Base-by-base conservation (phyloP, 805 yeast species). In the Myxozyma geophila region DNA sequence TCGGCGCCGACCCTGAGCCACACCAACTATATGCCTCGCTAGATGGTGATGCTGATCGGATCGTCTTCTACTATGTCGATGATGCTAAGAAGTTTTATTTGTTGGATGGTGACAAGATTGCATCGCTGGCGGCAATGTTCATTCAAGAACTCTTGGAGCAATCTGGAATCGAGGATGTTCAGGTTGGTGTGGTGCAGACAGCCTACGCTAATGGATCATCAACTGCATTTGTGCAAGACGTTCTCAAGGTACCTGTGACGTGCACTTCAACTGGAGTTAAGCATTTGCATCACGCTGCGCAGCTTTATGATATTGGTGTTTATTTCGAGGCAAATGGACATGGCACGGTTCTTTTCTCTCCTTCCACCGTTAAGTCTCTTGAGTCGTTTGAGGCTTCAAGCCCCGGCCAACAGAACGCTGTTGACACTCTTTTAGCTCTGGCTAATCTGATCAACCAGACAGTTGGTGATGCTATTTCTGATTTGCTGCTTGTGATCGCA, bases 261-360 rank as follows among this genome's bases (percentile, higher is more conserved):
- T 90, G 93, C 75, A 90, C 98, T 0, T 88, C 96, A 49, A 95
- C 99, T 1, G 99, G 99, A 46, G 99, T 95, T 41, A 95, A 95
- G 76, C 96, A 95, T 77, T 80, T 95, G 67, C 99, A 95, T 74
- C 98, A 93, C 73, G 96, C 92, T 56, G 95, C 96, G 0, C 85
- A 83, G 64, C 51, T 53, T 28, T 95, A 84, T 73, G 98, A 92
- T 72, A 82, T 93, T 66, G 99, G 99, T 33, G 87, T 95, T 15
- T 95, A 95, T 77, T 95, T 95, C 71, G 99, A 95, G 79, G 99
- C 99, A 59, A 95, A 95, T 74, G 99, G 99, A n/a, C 99, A 95
- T 74, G 99, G 99, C 13, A 95, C 99, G 0, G 96, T 93, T 7
- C 80, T 91, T 21, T 95, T 95, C 74, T 85, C 90, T 4, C 81